Conservation (phyloP, 2,329 filamentous ascomycete genomes). For the Fusarium sp. region DNA sequence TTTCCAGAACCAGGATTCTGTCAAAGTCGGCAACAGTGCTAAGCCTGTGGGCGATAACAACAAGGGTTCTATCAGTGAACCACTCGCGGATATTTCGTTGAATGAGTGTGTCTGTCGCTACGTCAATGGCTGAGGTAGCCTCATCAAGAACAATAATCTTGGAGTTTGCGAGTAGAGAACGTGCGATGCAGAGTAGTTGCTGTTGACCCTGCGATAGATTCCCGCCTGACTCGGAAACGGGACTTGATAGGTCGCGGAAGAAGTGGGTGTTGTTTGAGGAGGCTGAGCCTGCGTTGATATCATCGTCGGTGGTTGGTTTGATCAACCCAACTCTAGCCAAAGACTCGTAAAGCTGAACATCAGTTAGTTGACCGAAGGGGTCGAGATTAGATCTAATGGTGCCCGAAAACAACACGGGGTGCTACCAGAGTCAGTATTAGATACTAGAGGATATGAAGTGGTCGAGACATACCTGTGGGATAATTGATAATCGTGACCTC, state of each 20-base stretch:
- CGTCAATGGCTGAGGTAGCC: conserved; percentile 78
- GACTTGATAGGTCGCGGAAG: conserved; percentile 66
- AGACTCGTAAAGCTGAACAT: conserved; percentile 71
- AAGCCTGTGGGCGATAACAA: conserved; percentile 77
- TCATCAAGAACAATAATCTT: conserved; percentile 81
- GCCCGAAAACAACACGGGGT: conserved; percentile 79
- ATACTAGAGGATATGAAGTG: neutral
- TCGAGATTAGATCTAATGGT: conserved; percentile 78
- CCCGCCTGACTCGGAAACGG: conserved; percentile 72
- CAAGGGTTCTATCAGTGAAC: conserved; percentile 70
- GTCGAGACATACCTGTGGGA: conserved; percentile 62
- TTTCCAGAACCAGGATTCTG: conserved; percentile 72
- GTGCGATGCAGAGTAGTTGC: conserved; percentile 75
- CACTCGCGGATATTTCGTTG: conserved; percentile 74
- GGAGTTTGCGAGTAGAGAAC: conserved; percentile 72
- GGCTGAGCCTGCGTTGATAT: conserved; percentile 44
- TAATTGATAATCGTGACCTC: conserved; percentile 75
- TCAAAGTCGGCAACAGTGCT: conserved; percentile 80
- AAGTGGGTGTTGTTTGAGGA: conserved; percentile 64
- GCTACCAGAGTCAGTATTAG: conserved; percentile 56
- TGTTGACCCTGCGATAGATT: conserved; percentile 78
- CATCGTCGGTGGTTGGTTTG: conserved; percentile 34
- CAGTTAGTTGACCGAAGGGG: conserved; percentile 72
- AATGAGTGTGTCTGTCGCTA: conserved; percentile 74
- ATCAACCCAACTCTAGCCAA: conserved; percentile 72